phyloP scores from a whole-genome alignment of 2,329 filamentous ascomycete genomes.

The Claviceps cyperi region DNA sequence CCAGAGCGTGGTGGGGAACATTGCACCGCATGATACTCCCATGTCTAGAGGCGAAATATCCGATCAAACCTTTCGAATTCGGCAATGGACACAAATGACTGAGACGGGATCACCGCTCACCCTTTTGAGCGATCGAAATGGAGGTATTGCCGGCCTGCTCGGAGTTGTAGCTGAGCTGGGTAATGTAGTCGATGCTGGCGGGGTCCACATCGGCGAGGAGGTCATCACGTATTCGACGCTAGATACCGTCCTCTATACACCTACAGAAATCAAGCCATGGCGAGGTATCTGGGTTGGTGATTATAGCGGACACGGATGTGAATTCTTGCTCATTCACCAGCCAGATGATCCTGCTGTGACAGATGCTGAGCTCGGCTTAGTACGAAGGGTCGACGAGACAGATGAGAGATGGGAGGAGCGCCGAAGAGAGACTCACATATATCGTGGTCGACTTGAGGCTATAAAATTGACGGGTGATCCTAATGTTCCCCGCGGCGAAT shows the following conservation, averaged over 20 bases:
- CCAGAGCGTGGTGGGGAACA: conserved; percentile 9
- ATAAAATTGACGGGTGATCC: conserved; percentile 87
- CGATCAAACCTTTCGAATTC: conserved; percentile 56
- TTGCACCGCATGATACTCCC: conserved; percentile 26
- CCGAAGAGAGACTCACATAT: conserved; percentile 32
- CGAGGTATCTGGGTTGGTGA: conserved; percentile 88
- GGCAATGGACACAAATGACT: conserved; percentile 60
- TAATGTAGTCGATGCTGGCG: conserved; percentile 11
- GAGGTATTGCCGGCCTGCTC: conserved; percentile 10
- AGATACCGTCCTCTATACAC: conserved; percentile 60
- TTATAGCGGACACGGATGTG: conserved; percentile 75
- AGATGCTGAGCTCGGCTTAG: conserved; percentile 26
- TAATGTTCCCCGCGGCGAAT: conserved; percentile 76
- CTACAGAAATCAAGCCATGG: conserved; percentile 66
- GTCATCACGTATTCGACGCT: conserved; percentile 56
- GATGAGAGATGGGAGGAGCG: conserved; percentile 30
- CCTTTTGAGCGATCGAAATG: conserved; percentile 15
- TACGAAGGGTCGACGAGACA: conserved; percentile 26
- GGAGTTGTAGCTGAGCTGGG: conserved; percentile 6
- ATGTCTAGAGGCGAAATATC: conserved; percentile 44
- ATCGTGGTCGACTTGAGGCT: conserved; percentile 59
- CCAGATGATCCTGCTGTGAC: conserved; percentile 32
- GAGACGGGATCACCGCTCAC: conserved; percentile 16
- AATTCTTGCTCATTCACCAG: conserved; percentile 75
- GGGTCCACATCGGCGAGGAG: conserved; percentile 38